A percentile compares a stretch with the other conserved stretches of the same genome.
Evolutionary conservation across 768 basidiomycete genomes (phyloP).

Genomic region (Rickenella mellea): DNA sequence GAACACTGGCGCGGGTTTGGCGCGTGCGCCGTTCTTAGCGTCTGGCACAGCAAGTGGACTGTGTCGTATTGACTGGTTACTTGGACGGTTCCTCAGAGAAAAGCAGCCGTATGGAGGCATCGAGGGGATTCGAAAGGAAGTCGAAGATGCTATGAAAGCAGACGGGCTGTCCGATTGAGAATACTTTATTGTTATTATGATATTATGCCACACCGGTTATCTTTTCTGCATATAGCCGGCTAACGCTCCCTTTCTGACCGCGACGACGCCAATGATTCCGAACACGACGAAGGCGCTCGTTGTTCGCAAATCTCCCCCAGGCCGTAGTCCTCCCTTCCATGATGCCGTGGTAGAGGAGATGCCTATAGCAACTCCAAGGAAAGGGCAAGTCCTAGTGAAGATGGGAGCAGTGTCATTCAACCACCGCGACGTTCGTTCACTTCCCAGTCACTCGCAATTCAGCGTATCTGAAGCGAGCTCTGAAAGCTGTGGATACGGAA

Average conservation of each 20-base stretch:
- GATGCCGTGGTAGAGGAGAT: constrained; percentile 45
- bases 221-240: too few relatives aligned
- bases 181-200: too few relatives aligned
- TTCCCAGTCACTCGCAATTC: constrained; percentile 2
- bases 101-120: constrained; percentile 59
- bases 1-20: constrained; percentile 70
- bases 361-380: constrained; percentile 39
- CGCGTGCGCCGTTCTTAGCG: constrained; percentile 49
- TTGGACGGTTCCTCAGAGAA: constrained; percentile 63
- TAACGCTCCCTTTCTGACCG: background rate
- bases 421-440: constrained; percentile 49
- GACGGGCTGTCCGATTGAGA: constrained; percentile 31
- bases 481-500: constrained; percentile 64
- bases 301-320: constrained; percentile 31
- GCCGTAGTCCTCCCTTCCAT: constrained; percentile 37
- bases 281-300: constrained; percentile 38
- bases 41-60: constrained; percentile 79
- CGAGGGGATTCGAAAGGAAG: constrained; percentile 51
- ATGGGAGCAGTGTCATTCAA: constrained; percentile 69
- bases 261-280: constrained; percentile 19
- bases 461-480: background rate
- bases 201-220: too few relatives aligned
- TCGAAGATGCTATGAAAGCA: constrained; percentile 17
- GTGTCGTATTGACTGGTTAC: constrained; percentile 73
- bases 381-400: constrained; percentile 55